These are phyloP conservation scores for Cubamyces lactineus DNA, from an alignment of 768 basidiomycete genomes.

Conservation along the genomic window DNA sequence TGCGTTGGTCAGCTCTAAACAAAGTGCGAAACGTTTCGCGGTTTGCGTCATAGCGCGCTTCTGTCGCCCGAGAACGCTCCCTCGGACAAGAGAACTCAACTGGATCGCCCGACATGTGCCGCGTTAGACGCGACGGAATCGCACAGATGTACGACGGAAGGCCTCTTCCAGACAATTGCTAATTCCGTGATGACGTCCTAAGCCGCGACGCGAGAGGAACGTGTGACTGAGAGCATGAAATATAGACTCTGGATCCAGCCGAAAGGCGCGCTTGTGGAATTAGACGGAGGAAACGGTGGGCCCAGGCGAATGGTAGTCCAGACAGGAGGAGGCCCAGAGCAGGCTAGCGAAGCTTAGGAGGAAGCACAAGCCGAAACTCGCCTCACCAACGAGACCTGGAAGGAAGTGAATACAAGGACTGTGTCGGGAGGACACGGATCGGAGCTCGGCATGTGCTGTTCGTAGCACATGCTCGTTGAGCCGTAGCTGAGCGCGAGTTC, in stretches of 20 bases:
- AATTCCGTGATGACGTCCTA: not conserved
- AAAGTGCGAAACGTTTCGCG: not conserved
- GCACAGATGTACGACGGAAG: not conserved
- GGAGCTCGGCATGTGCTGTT: not conserved
- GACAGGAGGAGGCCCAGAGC: not conserved
- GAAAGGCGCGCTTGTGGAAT: not conserved
- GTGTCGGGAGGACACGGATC: not conserved
- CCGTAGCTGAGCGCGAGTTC: too few species aligned
- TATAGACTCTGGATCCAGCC: not conserved
- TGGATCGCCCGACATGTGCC: slow-evolving; percentile 11
- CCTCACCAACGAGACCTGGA: not conserved
- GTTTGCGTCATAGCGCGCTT: slow-evolving; percentile 14
- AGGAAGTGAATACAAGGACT: not conserved
- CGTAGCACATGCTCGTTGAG: too few species aligned
- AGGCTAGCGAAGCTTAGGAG: not conserved
- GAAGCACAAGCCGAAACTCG: not conserved
- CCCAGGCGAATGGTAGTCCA: not conserved
- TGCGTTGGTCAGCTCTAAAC: slow-evolving; percentile 9
- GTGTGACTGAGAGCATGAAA: not conserved
- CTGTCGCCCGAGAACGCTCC: slow-evolving; percentile 5
- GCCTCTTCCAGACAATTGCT: not conserved
- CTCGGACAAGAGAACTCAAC: slow-evolving; percentile 1
- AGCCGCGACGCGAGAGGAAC: not conserved
- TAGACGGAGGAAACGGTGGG: not conserved
- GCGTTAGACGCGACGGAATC: not conserved